Base-by-base conservation (phyloP, 208 protist species). In the Phytomonas sp. region DNA sequence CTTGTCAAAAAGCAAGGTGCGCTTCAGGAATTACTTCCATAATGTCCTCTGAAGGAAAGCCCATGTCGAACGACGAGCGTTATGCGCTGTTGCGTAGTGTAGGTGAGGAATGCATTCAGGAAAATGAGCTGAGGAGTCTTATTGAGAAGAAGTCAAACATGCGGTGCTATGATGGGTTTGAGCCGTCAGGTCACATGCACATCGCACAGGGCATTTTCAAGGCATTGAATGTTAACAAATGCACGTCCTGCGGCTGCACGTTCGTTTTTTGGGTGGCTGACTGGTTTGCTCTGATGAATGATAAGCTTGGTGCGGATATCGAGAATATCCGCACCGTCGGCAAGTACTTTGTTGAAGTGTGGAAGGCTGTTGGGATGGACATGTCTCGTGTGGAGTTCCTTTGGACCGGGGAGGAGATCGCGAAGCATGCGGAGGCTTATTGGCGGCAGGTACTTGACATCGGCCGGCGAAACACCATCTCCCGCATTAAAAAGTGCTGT, bases 191-290 rank as follows among this genome's bases (percentile, higher is more conserved):
- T 8, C 87, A 98, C 60, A 99, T 99, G 96, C 98, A 99, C 74
- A 99, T 99, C 82, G 99, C 99, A 0, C 98, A 99, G 85, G 98
- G 98, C 68, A 86, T 99, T 60, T 93, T 99, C 71, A 99, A 99
- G 82, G 92, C 98, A 1, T 97, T 99, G 59, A 99, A 99, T 79
- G 98, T 99, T 0, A 99, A 99, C 85, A 99, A 98, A 77, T 97
- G 98, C 71, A 99, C 97, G 0, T 73, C 81, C 13, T 81, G 82
- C 17, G 99, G 99, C 36, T 96, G 97, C 71, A 94, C 86, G 15
- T 99, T 99, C 79, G 89, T 99, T 8, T 99, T 99, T 77, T 99
- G 98, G 94, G 97, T 99, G 26, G 99, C 99, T n/a, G 99, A 99
- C 85, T 99, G 98, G 98, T 99, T 99, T 78, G 99, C 98, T 11